Conservation (phyloP, 2,329 filamentous ascomycete genomes). For the Cladosporium sp. region DNA sequence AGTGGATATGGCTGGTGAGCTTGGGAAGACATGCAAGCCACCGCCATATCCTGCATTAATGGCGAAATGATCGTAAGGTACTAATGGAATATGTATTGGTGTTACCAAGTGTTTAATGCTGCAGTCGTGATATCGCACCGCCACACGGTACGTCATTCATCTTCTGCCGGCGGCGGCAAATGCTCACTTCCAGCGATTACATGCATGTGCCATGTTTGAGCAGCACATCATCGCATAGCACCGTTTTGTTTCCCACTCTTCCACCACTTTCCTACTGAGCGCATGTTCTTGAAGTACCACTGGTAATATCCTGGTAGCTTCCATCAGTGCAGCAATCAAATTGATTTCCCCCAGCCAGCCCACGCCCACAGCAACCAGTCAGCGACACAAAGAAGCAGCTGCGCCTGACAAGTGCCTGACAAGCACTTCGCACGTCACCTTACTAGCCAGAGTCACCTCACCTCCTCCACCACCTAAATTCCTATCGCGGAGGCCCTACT, state of each 20-base stretch:
- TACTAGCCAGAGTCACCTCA: background rate
- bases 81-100: background rate
- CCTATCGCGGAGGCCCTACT: background rate
- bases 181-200: background rate
- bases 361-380: background rate
- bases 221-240: background rate
- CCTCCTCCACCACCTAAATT: background rate
- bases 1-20: background rate
- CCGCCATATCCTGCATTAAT: background rate
- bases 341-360: background rate
- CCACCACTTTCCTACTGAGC: background rate
- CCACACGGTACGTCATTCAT: slow-evolving; percentile 13
- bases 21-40: background rate
- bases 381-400: slow-evolving; percentile 10
- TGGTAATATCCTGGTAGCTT: slow-evolving; percentile 3
- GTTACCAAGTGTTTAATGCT: background rate
- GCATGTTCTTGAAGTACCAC: background rate
- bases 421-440: background rate
- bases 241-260: background rate
- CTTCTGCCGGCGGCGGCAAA: background rate
- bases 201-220: slow-evolving; percentile 6
- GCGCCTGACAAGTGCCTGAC: background rate
- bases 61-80: too few relatives aligned
- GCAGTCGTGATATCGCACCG: slow-evolving; percentile 4
- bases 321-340: background rate